A percentile compares a stretch with the other conserved stretches of the same genome.
Evolutionary conservation across 2,329 filamentous ascomycete genomes (phyloP).

Genomic region (Epicoccum sorghinum): DNA sequence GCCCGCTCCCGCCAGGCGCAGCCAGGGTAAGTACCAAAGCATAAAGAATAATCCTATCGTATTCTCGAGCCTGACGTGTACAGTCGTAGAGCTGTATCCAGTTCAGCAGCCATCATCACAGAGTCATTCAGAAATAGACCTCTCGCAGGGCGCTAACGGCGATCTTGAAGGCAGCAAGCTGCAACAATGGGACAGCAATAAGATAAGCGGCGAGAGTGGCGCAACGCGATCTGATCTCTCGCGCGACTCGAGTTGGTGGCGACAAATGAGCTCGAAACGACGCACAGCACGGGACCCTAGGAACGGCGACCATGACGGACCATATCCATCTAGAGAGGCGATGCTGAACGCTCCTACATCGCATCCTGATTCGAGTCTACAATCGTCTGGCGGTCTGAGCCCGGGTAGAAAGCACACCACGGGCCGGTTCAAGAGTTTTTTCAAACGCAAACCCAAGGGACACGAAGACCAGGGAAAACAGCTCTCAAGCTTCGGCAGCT

Average conservation of each 20-base stretch:
- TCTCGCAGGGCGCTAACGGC: slow-evolving; percentile 40
- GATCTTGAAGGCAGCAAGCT: slow-evolving; percentile 40
- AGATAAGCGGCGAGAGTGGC: slow-evolving; percentile 39
- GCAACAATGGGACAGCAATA: slow-evolving; percentile 41
- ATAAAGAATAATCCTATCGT: background rate
- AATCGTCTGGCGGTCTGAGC: slow-evolving; percentile 28
- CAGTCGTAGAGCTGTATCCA: slow-evolving; percentile 41
- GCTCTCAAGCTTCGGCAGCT: slow-evolving; percentile 44
- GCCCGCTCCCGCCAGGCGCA: slow-evolving; percentile 41
- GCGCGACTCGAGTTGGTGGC: slow-evolving; percentile 45
- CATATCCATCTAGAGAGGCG: slow-evolving; percentile 33
- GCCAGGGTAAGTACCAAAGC: slow-evolving; percentile 39
- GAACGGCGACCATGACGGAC: slow-evolving; percentile 37
- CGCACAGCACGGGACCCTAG: slow-evolving; percentile 35
- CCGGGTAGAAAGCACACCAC: slow-evolving; percentile 37
- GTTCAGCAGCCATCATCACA: slow-evolving; percentile 38
- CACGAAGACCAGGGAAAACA: slow-evolving; percentile 41
- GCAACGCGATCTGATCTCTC: slow-evolving; percentile 37
- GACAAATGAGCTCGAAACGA: slow-evolving; percentile 40
- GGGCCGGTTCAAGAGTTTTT: slow-evolving; percentile 45
- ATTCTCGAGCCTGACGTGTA: slow-evolving; percentile 2
- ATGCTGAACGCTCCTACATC: slow-evolving; percentile 30
- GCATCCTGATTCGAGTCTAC: slow-evolving; percentile 15
- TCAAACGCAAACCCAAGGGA: slow-evolving; percentile 42
- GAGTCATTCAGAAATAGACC: slow-evolving; percentile 44